Percentiles rank a stretch among this genome's conserved stretches.
Conservation (phyloP, 2,329 filamentous ascomycete species). For the Epichloe amarillans region DNA sequence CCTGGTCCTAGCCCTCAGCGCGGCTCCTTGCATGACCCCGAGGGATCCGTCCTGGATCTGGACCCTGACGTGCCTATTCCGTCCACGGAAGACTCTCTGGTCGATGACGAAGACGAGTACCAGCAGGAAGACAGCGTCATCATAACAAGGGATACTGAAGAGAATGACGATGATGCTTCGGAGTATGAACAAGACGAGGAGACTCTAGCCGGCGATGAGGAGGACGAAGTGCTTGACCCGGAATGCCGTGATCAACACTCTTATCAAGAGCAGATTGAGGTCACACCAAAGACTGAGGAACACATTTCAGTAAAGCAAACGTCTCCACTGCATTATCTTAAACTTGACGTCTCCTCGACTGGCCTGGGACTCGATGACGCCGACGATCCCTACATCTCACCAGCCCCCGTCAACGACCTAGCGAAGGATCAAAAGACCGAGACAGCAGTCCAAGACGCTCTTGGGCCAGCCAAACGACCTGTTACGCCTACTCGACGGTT, state of each 20-base stretch:
- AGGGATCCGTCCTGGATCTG: slow-evolving; percentile 21
- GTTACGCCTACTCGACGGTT: slow-evolving; percentile 35
- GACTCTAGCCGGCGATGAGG: slow-evolving; percentile 39
- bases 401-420: background rate
- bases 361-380: slow-evolving; percentile 18
- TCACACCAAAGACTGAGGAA: background rate
- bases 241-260: background rate
- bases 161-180: slow-evolving; percentile 50
- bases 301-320: background rate
- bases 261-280: background rate
- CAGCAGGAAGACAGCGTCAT: slow-evolving; percentile 46
- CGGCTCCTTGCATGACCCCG: slow-evolving; percentile 27
- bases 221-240: slow-evolving; percentile 22
- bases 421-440: background rate
- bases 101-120: slow-evolving; percentile 39
- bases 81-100: slow-evolving; percentile 60
- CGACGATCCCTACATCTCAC: background rate
- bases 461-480: slow-evolving; percentile 27
- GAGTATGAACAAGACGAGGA: slow-evolving; percentile 52
- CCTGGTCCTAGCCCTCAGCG: slow-evolving; percentile 44
- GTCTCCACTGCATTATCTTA: slow-evolving; percentile 11
- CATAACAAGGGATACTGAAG: slow-evolving; percentile 52
- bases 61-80: slow-evolving; percentile 87
- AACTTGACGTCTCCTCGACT: slow-evolving; percentile 15
- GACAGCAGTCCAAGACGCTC: slow-evolving; percentile 22